Percentiles rank a stretch among this genome's conserved stretches.
phyloP scores from a whole-genome alignment of 2,329 filamentous ascomycete genomes.

The Cordyceps fumosorosea region DNA sequence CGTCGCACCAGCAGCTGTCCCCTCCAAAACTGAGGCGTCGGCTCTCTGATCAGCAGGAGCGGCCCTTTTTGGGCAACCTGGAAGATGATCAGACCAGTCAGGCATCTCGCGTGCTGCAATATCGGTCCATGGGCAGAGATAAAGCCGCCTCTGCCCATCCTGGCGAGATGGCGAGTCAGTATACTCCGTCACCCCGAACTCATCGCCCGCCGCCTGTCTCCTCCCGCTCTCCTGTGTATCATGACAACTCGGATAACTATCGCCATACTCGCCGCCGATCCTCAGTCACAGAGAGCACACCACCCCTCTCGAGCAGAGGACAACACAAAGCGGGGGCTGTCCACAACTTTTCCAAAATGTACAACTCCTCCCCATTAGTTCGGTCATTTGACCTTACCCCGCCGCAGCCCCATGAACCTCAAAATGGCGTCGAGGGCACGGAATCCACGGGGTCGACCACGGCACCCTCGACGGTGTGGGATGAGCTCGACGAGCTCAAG shows the following conservation, averaged over 20 bases:
- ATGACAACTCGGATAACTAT: slow-evolving; percentile 32
- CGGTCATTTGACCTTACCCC: slow-evolving; percentile 30
- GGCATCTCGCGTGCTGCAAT: slow-evolving; percentile 36
- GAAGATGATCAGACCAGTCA: slow-evolving; percentile 38
- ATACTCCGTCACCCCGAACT: slow-evolving; percentile 20
- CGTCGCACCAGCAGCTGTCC: slow-evolving; percentile 41
- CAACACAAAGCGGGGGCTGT: slow-evolving; percentile 32
- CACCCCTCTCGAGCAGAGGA: slow-evolving; percentile 33
- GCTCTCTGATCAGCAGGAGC: slow-evolving; percentile 51
- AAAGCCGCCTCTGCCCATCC: slow-evolving; percentile 34
- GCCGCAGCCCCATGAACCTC: slow-evolving; percentile 22
- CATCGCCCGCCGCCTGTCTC: slow-evolving; percentile 41
- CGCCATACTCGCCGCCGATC: slow-evolving; percentile 30
- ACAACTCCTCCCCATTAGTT: slow-evolving; percentile 56
- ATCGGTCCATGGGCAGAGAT: slow-evolving; percentile 37
- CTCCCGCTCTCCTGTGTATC: slow-evolving; percentile 41
- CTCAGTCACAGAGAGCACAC: slow-evolving; percentile 42
- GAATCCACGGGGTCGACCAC: slow-evolving; percentile 85
- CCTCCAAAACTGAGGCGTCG: slow-evolving; percentile 46
- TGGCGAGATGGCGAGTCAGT: slow-evolving; percentile 27
- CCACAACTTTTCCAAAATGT: slow-evolving; percentile 29
- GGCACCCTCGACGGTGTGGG: slow-evolving; percentile 91
- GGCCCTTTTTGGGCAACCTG: slow-evolving; percentile 29
- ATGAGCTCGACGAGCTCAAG: slow-evolving; percentile 92
- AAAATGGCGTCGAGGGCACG: slow-evolving; percentile 56